A percentile compares a stretch with the other conserved stretches of the same genome.
phyloP scores from a whole-genome alignment of 1,284 basidiomycete species.

The Naganishia liquefaciens region DNA sequence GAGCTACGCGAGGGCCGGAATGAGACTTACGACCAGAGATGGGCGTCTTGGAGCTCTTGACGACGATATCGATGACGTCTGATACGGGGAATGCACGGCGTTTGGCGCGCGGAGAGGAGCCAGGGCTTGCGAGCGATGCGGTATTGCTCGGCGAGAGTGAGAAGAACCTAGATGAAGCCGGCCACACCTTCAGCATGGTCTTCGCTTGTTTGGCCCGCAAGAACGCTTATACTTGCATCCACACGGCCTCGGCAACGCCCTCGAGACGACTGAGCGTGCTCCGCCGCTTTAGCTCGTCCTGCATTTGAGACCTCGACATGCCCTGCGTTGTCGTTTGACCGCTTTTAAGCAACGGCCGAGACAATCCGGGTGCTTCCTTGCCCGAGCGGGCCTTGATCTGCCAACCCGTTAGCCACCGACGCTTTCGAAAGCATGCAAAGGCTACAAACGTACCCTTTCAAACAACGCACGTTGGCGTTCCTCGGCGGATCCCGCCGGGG shows the following conservation, averaged over 20 bases:
- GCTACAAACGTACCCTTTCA: conserved; percentile 43
- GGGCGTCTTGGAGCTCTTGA: conserved; percentile 54
- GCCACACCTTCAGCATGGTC: neutral
- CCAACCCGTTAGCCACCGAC: neutral
- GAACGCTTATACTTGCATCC: conserved; percentile 48
- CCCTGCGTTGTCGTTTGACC: conserved; percentile 1
- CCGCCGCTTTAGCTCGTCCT: conserved; percentile 51
- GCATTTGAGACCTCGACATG: conserved; percentile 40
- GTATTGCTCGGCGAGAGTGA: conserved; percentile 41
- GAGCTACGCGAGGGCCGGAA: neutral
- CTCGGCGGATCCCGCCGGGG: conserved; percentile 43
- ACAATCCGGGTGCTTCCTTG: conserved; percentile 1
- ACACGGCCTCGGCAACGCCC: conserved; percentile 53
- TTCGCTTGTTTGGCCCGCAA: no score
- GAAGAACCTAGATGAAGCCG: conserved; percentile 44
- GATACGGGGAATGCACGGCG: conserved; percentile 49
- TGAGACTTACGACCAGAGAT: conserved; percentile 49
- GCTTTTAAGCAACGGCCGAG: neutral
- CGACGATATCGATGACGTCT: conserved; percentile 51
- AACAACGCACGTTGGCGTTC: conserved; percentile 49
- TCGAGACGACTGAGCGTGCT: conserved; percentile 52
- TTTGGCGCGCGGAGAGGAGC: conserved; percentile 31
- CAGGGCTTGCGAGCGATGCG: conserved; percentile 14
- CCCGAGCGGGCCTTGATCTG: conserved; percentile 48
- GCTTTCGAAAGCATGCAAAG: neutral